These are phyloP conservation scores for Chaetomium cochliodes DNA, from an alignment of 495 filamentous ascomycete species.

Conservation along the genomic window DNA sequence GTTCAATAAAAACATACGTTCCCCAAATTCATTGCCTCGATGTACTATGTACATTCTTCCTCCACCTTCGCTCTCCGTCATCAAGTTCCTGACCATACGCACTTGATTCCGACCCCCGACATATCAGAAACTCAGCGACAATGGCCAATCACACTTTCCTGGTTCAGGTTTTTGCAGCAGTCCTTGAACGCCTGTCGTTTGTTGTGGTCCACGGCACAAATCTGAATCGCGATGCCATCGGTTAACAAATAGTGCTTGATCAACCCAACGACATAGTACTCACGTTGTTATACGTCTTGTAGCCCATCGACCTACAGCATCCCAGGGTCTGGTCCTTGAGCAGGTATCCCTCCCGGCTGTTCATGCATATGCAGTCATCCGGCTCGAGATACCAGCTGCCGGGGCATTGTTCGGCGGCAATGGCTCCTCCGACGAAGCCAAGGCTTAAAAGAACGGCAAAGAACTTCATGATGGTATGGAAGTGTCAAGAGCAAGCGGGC, in stretches of 20 bases:
- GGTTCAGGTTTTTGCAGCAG: slow-evolving; percentile 36
- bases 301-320: slow-evolving; percentile 29
- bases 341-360: slow-evolving; percentile 29
- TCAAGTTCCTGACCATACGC: too few species aligned
- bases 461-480: slow-evolving; percentile 23
- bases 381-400: slow-evolving; percentile 34
- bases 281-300: slow-evolving; percentile 31
- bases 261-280: not conserved
- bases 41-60: too few species aligned
- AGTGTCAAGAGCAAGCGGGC: not conserved
- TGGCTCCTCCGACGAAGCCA: slow-evolving; percentile 17
- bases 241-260: not conserved
- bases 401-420: slow-evolving; percentile 27
- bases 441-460: slow-evolving; percentile 19
- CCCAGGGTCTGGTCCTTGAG: slow-evolving; percentile 26
- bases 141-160: slow-evolving; percentile 39
- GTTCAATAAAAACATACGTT: too few species aligned
- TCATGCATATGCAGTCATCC: slow-evolving; percentile 41
- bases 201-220: slow-evolving; percentile 32
- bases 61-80: too few species aligned
- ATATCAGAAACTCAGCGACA: slow-evolving; percentile 28
- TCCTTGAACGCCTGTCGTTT: slow-evolving; percentile 35
- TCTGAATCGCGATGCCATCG: slow-evolving; percentile 17
- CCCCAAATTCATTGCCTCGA: too few species aligned
- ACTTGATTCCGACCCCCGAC: too few species aligned